Evolutionary conservation across 2,329 filamentous ascomycete species (phyloP).

Genomic region (Eutypa lata): DNA sequence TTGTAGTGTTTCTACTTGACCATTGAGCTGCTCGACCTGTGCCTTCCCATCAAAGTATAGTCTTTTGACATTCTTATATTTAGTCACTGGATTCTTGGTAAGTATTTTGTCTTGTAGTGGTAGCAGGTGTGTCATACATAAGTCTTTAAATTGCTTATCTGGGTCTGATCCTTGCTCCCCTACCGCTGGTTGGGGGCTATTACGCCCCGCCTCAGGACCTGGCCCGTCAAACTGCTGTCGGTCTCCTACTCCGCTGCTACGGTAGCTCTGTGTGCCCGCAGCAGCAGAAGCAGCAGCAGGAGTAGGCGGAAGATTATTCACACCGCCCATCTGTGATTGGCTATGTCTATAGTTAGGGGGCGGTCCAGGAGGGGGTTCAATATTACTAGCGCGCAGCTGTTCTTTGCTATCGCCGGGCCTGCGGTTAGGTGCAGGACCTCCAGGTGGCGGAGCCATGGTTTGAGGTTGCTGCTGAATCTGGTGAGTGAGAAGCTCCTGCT

Average conservation of each 20-base stretch:
- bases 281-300: conserved; percentile 27
- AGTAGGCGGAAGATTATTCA: conserved; percentile 42
- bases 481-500: conserved; percentile 19
- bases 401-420: conserved; percentile 50
- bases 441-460: conserved; percentile 47
- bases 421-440: conserved; percentile 41
- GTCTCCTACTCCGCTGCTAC: conserved; percentile 35
- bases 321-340: conserved; percentile 40
- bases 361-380: conserved; percentile 42
- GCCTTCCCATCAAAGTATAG: conserved; percentile 95
- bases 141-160: conserved; percentile 56
- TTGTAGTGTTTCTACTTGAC: conserved; percentile 89
- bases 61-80: conserved; percentile 97
- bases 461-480: conserved; percentile 30
- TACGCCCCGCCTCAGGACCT: conserved; percentile 46
- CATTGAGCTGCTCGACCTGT: conserved; percentile 83
- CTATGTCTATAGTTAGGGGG: conserved; percentile 52
- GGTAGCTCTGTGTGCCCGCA: conserved; percentile 35
- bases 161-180: conserved; percentile 42
- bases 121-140: conserved; percentile 40
- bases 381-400: conserved; percentile 33
- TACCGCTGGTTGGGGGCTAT: conserved; percentile 53
- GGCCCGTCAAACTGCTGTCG: conserved; percentile 43
- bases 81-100: conserved; percentile 63
- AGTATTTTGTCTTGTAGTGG: conserved; percentile 12